Conservation (phyloP, 345 rosid genomes). For the Camelina laxa region DNA sequence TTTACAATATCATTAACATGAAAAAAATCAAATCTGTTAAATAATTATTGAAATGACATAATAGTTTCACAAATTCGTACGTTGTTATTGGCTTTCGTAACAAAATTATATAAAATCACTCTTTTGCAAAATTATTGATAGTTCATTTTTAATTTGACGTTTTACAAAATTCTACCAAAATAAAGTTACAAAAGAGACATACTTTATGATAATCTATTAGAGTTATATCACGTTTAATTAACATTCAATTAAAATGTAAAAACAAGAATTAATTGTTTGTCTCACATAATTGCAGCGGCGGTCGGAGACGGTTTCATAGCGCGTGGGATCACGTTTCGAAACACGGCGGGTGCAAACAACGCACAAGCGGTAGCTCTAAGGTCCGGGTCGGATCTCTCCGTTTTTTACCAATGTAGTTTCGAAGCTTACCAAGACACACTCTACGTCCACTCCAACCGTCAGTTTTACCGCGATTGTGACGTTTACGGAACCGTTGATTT, state of each 20-base stretch:
- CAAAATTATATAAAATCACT: neutral
- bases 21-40: no score
- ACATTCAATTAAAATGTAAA: neutral
- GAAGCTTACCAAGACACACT: constrained; percentile 75
- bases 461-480: constrained; percentile 66
- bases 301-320: constrained; percentile 68
- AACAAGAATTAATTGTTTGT: neutral
- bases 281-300: constrained; percentile 51
- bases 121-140: neutral
- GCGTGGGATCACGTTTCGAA: constrained; percentile 62
- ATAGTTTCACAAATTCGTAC: neutral
- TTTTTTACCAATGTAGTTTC: constrained; percentile 64
- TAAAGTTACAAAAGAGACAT: neutral
- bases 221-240: neutral
- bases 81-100: neutral
- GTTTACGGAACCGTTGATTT: constrained; percentile 67
- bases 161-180: no score
- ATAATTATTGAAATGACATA: neutral
- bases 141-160: no score
- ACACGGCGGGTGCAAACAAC: constrained; percentile 71
- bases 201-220: neutral
- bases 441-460: constrained; percentile 67
- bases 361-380: constrained; percentile 76
- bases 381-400: constrained; percentile 70
- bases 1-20: constrained; percentile 2